These are phyloP conservation scores for Chaetothyriales sp. DNA, from an alignment of 2,329 filamentous ascomycete species.

Conservation along the genomic window DNA sequence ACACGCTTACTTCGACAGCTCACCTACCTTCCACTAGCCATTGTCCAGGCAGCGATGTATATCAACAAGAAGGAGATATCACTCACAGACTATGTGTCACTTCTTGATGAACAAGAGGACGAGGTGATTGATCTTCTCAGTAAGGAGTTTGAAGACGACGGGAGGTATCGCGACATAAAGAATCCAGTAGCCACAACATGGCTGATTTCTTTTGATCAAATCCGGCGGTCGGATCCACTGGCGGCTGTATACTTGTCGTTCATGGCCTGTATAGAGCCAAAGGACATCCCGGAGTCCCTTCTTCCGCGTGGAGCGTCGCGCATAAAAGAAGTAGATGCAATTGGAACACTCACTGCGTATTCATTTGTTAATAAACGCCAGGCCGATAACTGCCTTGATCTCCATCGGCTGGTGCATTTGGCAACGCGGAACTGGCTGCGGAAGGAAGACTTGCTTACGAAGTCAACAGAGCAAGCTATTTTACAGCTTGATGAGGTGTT, in stretches of 20 bases:
- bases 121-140: slow-evolving; percentile 22
- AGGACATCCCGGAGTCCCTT: slow-evolving; percentile 23
- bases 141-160: slow-evolving; percentile 22
- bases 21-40: slow-evolving; percentile 18
- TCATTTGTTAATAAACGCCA: slow-evolving; percentile 19
- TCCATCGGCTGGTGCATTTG: slow-evolving; percentile 26
- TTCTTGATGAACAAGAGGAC: slow-evolving; percentile 18
- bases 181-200: slow-evolving; percentile 26
- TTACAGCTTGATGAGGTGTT: slow-evolving; percentile 18
- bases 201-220: slow-evolving; percentile 27
- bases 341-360: slow-evolving; percentile 23
- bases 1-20: slow-evolving; percentile 15
- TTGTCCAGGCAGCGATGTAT: slow-evolving; percentile 19
- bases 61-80: slow-evolving; percentile 8
- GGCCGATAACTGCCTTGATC: slow-evolving; percentile 7
- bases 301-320: slow-evolving; percentile 17
- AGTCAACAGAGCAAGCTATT: slow-evolving; percentile 12
- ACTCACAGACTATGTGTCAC: slow-evolving; percentile 9
- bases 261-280: slow-evolving; percentile 23
- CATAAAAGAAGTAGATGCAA: slow-evolving; percentile 19
- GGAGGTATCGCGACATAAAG: slow-evolving; percentile 20
- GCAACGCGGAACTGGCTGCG: slow-evolving; percentile 24
- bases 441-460: slow-evolving; percentile 9
- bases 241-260: slow-evolving; percentile 25
- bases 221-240: slow-evolving; percentile 20